A percentile compares a stretch with the other conserved stretches of the same genome.
Evolutionary conservation across 2,329 filamentous ascomycete genomes (phyloP).

Genomic region (Kalmusia sp.): DNA sequence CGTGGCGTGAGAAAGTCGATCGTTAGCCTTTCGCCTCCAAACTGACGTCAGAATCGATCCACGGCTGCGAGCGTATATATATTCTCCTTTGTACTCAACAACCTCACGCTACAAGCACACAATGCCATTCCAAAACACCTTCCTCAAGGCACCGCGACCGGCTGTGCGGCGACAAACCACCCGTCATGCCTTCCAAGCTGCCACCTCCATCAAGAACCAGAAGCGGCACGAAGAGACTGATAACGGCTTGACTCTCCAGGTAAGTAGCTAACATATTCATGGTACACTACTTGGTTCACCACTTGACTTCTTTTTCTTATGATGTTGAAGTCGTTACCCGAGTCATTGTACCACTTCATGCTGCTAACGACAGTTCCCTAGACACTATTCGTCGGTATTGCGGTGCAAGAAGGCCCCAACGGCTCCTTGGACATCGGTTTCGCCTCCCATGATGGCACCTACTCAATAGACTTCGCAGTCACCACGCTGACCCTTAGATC

Average conservation of each 20-base stretch:
- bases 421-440: conserved; percentile 60
- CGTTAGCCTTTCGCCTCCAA: background rate
- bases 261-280: background rate
- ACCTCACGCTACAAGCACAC: background rate
- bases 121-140: background rate
- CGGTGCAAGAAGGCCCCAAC: conserved; percentile 60
- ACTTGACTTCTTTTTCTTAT: too few relatives aligned
- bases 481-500: conserved; percentile 9
- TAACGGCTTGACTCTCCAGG: background rate
- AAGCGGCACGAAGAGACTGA: conserved; percentile 23
- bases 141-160: conserved; percentile 9
- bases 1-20: background rate
- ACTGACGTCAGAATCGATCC: conserved; percentile 5
- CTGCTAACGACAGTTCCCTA: conserved; percentile 11
- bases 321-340: too few relatives aligned
- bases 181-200: conserved; percentile 33
- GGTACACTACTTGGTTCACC: background rate
- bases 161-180: conserved; percentile 27
- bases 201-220: conserved; percentile 28
- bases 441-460: conserved; percentile 76
- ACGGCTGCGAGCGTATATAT: background rate
- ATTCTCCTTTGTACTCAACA: background rate
- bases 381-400: conserved; percentile 67
- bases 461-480: conserved; percentile 75
- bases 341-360: too few relatives aligned